phyloP scores from a whole-genome alignment of 169 alveolate species.

The Plasmodium ovale region DNA sequence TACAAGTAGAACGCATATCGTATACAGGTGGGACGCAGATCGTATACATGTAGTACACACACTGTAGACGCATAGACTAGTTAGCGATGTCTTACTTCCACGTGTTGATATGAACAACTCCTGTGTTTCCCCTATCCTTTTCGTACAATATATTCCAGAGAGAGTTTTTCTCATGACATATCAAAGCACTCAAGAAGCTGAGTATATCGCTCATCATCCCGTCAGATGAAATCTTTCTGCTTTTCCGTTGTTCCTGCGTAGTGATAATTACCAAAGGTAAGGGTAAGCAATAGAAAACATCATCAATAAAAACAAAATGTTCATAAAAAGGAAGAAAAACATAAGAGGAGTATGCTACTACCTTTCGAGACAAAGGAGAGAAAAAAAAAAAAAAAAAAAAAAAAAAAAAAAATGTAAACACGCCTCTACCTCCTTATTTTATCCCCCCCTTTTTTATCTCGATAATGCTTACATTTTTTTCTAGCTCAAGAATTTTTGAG shows the following conservation, averaged over 20 bases:
- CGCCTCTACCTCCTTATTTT: not conserved
- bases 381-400: too few relatives aligned
- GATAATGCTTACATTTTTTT: constrained; percentile 27
- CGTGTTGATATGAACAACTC: constrained; percentile 45
- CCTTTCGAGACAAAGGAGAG: too few relatives aligned
- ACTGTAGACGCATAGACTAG: not conserved
- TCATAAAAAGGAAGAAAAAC: too few relatives aligned
- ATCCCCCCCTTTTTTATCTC: not conserved
- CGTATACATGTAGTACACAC: too few relatives aligned
- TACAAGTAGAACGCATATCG: too few relatives aligned
- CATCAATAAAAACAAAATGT: too few relatives aligned
- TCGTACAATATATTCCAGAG: constrained; percentile 62
- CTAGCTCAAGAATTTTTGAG: constrained; percentile 43
- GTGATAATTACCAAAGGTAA: not conserved
- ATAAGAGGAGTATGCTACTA: too few relatives aligned
- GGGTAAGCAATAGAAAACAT: too few relatives aligned
- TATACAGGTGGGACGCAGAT: too few relatives aligned
- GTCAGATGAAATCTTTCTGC: constrained; percentile 17
- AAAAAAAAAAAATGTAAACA: not conserved
- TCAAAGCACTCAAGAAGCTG: constrained; percentile 47
- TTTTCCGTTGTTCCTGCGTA: constrained; percentile 45
- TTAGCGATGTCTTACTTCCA: constrained; percentile 54
- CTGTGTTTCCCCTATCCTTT: constrained; percentile 56
- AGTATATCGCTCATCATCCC: constrained; percentile 28
- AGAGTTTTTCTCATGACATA: constrained; percentile 51